Evolutionary conservation across 106 monocot genomes (phyloP).

Genomic region (Acanthochlamys bracteata): DNA sequence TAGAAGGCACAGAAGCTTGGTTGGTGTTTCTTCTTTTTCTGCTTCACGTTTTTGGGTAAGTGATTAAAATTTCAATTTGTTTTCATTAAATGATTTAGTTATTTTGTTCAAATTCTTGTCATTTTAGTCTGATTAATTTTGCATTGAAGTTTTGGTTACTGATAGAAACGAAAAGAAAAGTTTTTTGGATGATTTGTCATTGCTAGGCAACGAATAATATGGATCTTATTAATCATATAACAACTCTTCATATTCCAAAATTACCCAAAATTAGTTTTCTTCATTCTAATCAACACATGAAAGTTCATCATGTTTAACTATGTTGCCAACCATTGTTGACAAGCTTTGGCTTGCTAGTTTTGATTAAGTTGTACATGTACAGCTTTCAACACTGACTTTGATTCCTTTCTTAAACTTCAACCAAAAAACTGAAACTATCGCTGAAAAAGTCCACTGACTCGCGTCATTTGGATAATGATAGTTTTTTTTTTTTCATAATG

Average conservation of each 20-base stretch:
- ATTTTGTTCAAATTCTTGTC: not conserved
- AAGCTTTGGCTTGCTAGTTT: not conserved
- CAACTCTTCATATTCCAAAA: not conserved
- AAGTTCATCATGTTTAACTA: not conserved
- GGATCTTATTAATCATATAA: too few species aligned
- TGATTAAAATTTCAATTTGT: not conserved
- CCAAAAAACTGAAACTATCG: too few species aligned
- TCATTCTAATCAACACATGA: too few species aligned
- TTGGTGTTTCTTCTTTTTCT: not conserved
- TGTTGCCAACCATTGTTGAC: not conserved
- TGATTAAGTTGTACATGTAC: too few species aligned
- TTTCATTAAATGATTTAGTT: not conserved
- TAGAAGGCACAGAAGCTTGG: conserved; percentile 1
- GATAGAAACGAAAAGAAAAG: too few species aligned
- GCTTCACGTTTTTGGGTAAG: conserved; percentile 7
- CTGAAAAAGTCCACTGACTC: not conserved
- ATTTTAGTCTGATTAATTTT: too few species aligned
- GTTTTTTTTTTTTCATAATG: not conserved
- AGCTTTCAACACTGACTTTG: too few species aligned
- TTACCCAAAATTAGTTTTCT: too few species aligned
- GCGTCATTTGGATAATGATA: not conserved
- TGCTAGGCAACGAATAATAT: too few species aligned
- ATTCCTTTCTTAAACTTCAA: too few species aligned
- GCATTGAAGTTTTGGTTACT: too few species aligned
- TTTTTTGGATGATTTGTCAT: too few species aligned